A percentile compares a stretch with the other conserved stretches of the same genome.
Conservation (phyloP, 345 rosid species). For the Eucalyptus erythrocorys region DNA sequence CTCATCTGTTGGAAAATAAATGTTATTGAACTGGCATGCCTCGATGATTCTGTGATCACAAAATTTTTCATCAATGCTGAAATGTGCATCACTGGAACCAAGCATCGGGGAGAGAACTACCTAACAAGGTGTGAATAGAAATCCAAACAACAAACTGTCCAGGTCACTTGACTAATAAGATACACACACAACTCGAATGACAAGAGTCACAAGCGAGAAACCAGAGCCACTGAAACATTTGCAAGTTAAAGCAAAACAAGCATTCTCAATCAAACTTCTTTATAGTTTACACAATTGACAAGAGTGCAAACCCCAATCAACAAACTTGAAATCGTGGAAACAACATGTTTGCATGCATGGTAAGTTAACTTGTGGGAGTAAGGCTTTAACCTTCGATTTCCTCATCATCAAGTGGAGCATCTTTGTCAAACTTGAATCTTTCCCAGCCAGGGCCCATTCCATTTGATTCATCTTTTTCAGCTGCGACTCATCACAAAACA, state of each 20-base stretch:
- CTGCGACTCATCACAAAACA: constrained; percentile 23
- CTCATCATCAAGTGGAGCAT: constrained; percentile 89
- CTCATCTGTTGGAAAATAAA: not conserved
- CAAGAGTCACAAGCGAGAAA: not conserved
- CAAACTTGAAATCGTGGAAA: not conserved
- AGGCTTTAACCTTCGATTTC: constrained; percentile 62
- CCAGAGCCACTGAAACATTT: not conserved
- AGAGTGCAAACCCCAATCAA: not conserved
- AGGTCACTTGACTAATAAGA: not conserved
- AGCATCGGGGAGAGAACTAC: not conserved
- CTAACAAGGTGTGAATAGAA: not conserved
- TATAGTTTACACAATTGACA: not conserved
- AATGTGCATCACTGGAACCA: not conserved
- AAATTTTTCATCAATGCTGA: not conserved
- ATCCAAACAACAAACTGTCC: not conserved
- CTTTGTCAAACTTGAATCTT: constrained; percentile 74
- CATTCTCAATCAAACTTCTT: not conserved
- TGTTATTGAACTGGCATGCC: not conserved
- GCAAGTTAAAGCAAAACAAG: not conserved
- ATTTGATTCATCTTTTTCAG: constrained; percentile 60
- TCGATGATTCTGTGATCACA: not conserved
- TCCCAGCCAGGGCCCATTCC: constrained; percentile 86
- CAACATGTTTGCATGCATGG: not conserved
- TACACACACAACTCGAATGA: not conserved
- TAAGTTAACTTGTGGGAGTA: not conserved